Evolutionary conservation across 768 basidiomycete genomes (phyloP).

Genomic region (Pleurotus tuoliensis): DNA sequence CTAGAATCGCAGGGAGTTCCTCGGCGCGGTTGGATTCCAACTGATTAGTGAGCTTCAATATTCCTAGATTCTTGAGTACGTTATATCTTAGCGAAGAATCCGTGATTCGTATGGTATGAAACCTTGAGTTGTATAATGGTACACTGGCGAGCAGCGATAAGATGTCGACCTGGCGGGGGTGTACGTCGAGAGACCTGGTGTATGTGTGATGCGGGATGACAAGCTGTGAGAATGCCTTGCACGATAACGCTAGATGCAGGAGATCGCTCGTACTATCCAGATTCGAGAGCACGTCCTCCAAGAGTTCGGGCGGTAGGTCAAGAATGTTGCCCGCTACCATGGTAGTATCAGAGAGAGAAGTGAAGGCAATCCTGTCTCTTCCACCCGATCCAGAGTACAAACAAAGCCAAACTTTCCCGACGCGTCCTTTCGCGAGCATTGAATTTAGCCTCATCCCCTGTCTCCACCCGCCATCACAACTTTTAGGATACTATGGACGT

Average conservation of each 20-base stretch:
- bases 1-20: background rate
- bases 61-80: slow-evolving; percentile 1
- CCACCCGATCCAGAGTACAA: background rate
- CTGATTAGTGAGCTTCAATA: background rate
- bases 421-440: slow-evolving; percentile 1
- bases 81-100: background rate
- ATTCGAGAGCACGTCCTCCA: background rate
- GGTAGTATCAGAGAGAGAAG: too few species aligned
- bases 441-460: background rate
- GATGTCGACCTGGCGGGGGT: background rate
- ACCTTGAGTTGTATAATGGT: background rate
- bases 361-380: too few species aligned
- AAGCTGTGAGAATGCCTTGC: background rate
- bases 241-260: background rate
- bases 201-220: background rate
- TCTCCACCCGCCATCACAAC: background rate
- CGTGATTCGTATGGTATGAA: background rate
- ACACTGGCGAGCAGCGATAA: background rate
- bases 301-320: slow-evolving; percentile 1
- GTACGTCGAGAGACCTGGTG: background rate
- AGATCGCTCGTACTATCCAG: background rate
- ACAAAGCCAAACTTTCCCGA: background rate
- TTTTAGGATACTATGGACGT: background rate
- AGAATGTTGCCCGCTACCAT: background rate
- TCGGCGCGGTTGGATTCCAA: background rate